Evolutionary conservation across 2,329 filamentous ascomycete genomes (phyloP).

Genomic region (Dothideomycetes sp.): DNA sequence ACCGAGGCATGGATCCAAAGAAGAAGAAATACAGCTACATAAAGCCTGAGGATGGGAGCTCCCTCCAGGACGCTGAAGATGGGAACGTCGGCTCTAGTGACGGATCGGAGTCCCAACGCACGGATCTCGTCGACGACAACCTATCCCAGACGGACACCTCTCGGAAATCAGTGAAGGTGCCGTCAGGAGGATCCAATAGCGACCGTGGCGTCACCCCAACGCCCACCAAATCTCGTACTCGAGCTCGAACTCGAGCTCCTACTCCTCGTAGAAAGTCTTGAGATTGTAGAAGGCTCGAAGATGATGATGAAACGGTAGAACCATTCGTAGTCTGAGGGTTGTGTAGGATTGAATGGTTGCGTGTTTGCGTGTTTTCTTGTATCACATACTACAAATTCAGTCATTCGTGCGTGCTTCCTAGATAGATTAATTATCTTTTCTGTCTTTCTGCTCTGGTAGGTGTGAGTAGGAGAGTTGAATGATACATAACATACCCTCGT

Average conservation of each 20-base stretch:
- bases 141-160: slow-evolving; percentile 3
- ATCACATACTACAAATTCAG: slow-evolving; percentile 1
- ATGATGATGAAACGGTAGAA: slow-evolving; percentile 3
- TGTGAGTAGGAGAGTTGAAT: no score
- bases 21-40: slow-evolving; percentile 3
- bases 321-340: slow-evolving; percentile 2
- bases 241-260: slow-evolving; percentile 1
- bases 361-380: slow-evolving; percentile 1
- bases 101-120: background rate
- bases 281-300: background rate
- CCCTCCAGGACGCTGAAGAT: background rate
- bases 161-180: slow-evolving; percentile 1
- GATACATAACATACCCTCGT: no score
- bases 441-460: no score
- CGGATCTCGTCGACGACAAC: slow-evolving; percentile 1
- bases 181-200: slow-evolving; percentile 2
- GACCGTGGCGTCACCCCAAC: slow-evolving; percentile 1
- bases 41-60: slow-evolving; percentile 1
- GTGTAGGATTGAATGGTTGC: slow-evolving; percentile 1
- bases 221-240: slow-evolving; percentile 2
- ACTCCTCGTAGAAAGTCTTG: slow-evolving; percentile 1
- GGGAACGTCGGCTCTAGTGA: slow-evolving; percentile 1
- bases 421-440: no score
- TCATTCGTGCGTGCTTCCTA: background rate
- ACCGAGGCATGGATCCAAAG: background rate